These are phyloP conservation scores for Xerocomus potaroensis DNA, from an alignment of 768 basidiomycete species.

Conservation along the genomic window DNA sequence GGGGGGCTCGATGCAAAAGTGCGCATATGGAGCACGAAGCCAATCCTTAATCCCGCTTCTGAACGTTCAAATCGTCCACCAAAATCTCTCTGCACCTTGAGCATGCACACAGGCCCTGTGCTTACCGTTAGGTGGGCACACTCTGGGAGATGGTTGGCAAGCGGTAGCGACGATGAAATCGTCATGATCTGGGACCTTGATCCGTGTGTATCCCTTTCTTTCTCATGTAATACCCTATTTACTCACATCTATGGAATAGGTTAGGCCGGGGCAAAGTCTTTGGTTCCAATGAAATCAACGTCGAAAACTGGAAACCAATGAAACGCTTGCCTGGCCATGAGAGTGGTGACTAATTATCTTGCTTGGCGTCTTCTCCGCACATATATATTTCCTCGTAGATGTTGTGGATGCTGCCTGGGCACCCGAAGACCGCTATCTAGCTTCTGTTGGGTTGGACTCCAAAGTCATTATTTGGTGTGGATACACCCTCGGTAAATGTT, in stretches of 20 bases:
- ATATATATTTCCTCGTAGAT: constrained; percentile 47
- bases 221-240: background rate
- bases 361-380: background rate
- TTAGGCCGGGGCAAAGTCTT: constrained; percentile 82
- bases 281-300: constrained; percentile 93
- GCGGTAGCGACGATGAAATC: constrained; percentile 93
- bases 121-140: constrained; percentile 91
- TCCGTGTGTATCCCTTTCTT: constrained; percentile 55
- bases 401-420: constrained; percentile 96
- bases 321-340: constrained; percentile 91
- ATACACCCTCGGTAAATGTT: constrained; percentile 68
- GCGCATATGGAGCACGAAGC: constrained; percentile 95
- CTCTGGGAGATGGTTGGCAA: constrained; percentile 90
- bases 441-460: constrained; percentile 91
- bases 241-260: constrained; percentile 35
- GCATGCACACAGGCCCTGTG: constrained; percentile 93
- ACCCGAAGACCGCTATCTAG: constrained; percentile 86
- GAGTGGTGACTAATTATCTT: constrained; percentile 58
- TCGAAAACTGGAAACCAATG: constrained; percentile 96
- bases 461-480: constrained; percentile 94
- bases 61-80: constrained; percentile 69
- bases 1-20: constrained; percentile 95
- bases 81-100: constrained; percentile 85
- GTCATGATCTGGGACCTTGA: constrained; percentile 98
- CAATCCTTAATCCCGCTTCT: constrained; percentile 75